Evolutionary conservation across 352 stramenopile genomes (phyloP), one percentile per base, ranked within the genome.

Genomic region (Globisporangium iwayamae): DNA sequence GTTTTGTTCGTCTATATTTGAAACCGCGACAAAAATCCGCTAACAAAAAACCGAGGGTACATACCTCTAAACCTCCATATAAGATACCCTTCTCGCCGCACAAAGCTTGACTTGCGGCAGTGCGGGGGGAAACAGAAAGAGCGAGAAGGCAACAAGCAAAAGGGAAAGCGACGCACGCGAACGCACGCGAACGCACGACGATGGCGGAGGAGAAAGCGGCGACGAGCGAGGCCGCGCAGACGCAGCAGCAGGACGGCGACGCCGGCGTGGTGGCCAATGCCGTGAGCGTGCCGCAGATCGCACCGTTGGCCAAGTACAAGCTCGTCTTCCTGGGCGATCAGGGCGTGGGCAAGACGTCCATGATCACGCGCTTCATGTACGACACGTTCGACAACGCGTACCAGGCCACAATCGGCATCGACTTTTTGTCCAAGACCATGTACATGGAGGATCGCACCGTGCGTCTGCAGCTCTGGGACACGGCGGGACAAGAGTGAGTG

Each of bases 311-410:
- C 68, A 98, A 97, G 80, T 98, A 98, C 82, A 98, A 98, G 68
- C 73, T 98, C 41, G 94, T 98, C 36, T 98, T 98, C 58, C 68
- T 98, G 32, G 95, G 95, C 38, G 95, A 98, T 73, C 96, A 99
- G 82, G 97, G 94, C 60, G 98, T 99, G 36, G 98, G 98, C 45
- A 99, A 99, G 83, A 99, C 98, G 39, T 99, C 95, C 28, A 99
- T 99, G 74, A 99, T 99, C 77, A 99, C 97, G 60, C 84, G 97
- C 60, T 99, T 99, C 77, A 99, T 99, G 90, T 98, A 98, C 76
- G 94, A 98, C 78, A 98, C 88, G 54, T 98, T 98, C 71, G 94
- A 98, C 80, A 98, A 97, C 71, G 94, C 96, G 67, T 98, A 98
- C 78, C 93, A 98, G 75, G 97, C 97, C 50, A 99, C 98, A 2